These are phyloP conservation scores for Dacryopinax primogenitus DNA, from an alignment of 768 basidiomycete species.

Conservation along the genomic window DNA sequence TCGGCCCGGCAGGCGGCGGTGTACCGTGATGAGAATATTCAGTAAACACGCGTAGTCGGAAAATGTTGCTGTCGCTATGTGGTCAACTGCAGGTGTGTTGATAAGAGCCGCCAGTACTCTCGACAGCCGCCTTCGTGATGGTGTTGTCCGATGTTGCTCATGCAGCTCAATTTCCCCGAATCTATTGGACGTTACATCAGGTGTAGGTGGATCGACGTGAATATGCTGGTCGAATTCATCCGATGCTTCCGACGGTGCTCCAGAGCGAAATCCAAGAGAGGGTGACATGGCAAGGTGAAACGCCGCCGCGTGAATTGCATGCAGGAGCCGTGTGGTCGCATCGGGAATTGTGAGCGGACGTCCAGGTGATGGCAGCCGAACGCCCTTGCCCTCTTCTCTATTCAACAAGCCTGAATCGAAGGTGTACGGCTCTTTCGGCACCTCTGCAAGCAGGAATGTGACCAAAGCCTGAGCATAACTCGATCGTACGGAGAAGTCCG, in stretches of 20 bases:
- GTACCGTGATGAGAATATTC: slow-evolving; percentile 51
- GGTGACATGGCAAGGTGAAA: slow-evolving; percentile 67
- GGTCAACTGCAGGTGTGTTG: slow-evolving; percentile 12
- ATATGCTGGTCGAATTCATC: slow-evolving; percentile 16
- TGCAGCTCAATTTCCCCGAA: slow-evolving; percentile 8
- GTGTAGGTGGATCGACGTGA: slow-evolving; percentile 18
- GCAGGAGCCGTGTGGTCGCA: slow-evolving; percentile 54
- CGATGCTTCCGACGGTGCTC: slow-evolving; percentile 18
- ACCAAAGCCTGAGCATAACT: slow-evolving; percentile 65
- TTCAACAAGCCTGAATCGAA: slow-evolving; percentile 33
- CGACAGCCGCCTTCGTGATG: not conserved
- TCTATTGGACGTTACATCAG: slow-evolving; percentile 26
- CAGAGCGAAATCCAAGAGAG: slow-evolving; percentile 37
- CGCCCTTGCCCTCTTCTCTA: slow-evolving; percentile 22
- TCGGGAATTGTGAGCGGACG: slow-evolving; percentile 26
- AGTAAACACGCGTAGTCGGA: slow-evolving; percentile 66
- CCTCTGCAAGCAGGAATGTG: slow-evolving; percentile 64
- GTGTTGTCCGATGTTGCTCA: not conserved
- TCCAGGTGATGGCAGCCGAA: not conserved
- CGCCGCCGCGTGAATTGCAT: slow-evolving; percentile 66
- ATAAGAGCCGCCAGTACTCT: slow-evolving; percentile 18
- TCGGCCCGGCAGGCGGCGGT: slow-evolving; percentile 60
- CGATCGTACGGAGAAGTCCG: slow-evolving; percentile 59
- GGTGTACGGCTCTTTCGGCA: slow-evolving; percentile 40
- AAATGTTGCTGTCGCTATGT: slow-evolving; percentile 41